A percentile compares a stretch with the other conserved stretches of the same genome.
These are phyloP conservation scores for Rosa multiflora DNA, from an alignment of 306 rosid species.

Conservation along the genomic window DNA sequence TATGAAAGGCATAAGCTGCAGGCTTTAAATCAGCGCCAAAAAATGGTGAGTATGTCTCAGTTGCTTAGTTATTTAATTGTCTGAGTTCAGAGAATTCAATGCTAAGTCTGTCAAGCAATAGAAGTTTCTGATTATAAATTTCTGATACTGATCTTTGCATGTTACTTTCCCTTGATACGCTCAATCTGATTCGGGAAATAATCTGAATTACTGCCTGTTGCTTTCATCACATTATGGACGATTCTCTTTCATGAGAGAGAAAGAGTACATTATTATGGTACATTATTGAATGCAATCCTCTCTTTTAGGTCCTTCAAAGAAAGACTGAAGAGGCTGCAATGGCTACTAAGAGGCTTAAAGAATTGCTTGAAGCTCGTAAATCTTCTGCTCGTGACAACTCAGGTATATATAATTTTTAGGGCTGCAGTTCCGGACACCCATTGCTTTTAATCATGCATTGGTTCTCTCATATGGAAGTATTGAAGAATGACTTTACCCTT, in stretches of 20 bases:
- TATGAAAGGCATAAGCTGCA: constrained; percentile 99
- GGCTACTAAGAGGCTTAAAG: constrained; percentile 99
- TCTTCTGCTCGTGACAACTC: constrained; percentile 80
- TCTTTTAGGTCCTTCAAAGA: constrained; percentile 91
- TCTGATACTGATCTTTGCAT: background rate
- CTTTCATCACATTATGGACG: background rate
- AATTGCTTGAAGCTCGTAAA: constrained; percentile 96
- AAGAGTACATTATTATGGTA: background rate
- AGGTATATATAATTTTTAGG: constrained; percentile 39
- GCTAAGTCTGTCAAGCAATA: background rate
- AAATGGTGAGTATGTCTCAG: constrained; percentile 63
- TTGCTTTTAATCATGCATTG: constrained; percentile 4
- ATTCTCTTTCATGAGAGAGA: background rate
- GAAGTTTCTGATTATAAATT: background rate
- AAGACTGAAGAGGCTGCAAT: constrained; percentile 99
- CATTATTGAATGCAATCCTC: constrained; percentile 3
- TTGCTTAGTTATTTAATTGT: constrained; percentile 23
- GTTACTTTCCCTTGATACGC: background rate
- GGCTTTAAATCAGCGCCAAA: constrained; percentile 97
- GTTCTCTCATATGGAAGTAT: background rate
- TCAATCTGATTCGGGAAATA: background rate
- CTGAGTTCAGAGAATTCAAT: background rate
- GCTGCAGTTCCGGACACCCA: background rate
- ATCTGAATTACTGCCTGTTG: background rate
- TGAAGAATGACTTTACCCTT: background rate